Conservation (phyloP, 441 rosid species). For the Metrosideros polymorpha region DNA sequence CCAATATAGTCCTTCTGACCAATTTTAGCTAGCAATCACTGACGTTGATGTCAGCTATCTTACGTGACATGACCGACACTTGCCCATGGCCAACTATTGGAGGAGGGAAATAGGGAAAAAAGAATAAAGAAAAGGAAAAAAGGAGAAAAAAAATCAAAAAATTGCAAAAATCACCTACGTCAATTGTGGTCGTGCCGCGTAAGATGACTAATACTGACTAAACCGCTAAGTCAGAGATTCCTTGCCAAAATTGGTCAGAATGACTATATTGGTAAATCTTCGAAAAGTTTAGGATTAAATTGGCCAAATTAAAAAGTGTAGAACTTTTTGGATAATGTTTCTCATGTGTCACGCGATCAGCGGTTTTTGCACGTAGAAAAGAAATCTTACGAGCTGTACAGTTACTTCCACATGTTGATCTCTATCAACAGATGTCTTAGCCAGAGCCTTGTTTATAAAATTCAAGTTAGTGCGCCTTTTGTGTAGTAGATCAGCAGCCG, state of each 20-base stretch:
- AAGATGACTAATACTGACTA: background rate
- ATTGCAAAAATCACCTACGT: rapidly evolving
- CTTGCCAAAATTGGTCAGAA: rapidly evolving
- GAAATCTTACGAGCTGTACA: background rate
- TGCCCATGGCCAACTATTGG: rapidly evolving
- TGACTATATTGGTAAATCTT: no score
- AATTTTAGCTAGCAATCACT: no score
- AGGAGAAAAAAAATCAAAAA: rapidly evolving
- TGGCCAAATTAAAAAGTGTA: background rate
- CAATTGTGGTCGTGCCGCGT: rapidly evolving
- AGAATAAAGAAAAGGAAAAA: background rate
- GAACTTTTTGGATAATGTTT: background rate
- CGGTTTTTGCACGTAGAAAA: background rate
- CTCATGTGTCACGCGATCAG: background rate
- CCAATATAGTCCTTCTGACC: no score
- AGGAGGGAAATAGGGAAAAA: background rate
- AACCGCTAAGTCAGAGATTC: rapidly evolving
- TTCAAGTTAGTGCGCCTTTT: background rate
- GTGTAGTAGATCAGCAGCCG: background rate
- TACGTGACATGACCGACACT: no score
- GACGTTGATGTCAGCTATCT: no score
- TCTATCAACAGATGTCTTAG: background rate
- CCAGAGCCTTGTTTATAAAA: background rate
- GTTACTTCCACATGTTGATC: background rate
- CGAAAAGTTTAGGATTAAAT: background rate